phyloP scores from a whole-genome alignment of 306 rosid genomes.

The Dryas alaskensis region DNA sequence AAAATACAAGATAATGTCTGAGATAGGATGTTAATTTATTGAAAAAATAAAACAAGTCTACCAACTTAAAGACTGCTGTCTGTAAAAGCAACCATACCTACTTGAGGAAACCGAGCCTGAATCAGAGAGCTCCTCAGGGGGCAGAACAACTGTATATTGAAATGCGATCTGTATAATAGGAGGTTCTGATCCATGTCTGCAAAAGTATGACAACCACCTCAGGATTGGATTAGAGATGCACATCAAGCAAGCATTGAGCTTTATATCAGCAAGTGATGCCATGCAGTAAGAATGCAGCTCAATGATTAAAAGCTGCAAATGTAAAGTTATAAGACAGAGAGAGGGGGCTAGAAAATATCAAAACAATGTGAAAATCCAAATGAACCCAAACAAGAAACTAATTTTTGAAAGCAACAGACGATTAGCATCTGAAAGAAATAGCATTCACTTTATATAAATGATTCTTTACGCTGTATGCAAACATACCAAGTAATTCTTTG shows the following conservation, averaged over 20 bases:
- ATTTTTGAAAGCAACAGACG: slow-evolving; percentile 4
- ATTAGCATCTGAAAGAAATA: not conserved
- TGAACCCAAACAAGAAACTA: not conserved
- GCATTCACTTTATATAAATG: not conserved
- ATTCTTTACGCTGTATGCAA: not conserved
- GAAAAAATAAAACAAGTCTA: not conserved
- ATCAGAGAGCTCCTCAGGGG: slow-evolving; percentile 67
- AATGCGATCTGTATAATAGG: slow-evolving; percentile 89
- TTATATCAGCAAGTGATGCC: not conserved
- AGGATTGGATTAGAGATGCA: slow-evolving; percentile 23
- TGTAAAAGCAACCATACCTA: slow-evolving; percentile 52
- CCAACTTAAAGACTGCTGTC: not conserved
- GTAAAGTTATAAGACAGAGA: too few relatives aligned
- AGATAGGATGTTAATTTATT: not conserved
- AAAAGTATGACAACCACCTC: slow-evolving; percentile 14
- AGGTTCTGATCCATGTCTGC: slow-evolving; percentile 68
- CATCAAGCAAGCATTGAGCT: slow-evolving; percentile 11
- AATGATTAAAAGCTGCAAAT: not conserved
- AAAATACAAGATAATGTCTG: not conserved
- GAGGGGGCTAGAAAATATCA: not conserved
- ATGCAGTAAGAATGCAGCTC: slow-evolving; percentile 6
- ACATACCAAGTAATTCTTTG: not conserved
- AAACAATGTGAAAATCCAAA: not conserved
- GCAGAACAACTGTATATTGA: slow-evolving; percentile 86
- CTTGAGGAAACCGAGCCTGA: slow-evolving; percentile 47